Conservation (phyloP, 2,329 filamentous ascomycete genomes). For the Aspergillus melleus region DNA sequence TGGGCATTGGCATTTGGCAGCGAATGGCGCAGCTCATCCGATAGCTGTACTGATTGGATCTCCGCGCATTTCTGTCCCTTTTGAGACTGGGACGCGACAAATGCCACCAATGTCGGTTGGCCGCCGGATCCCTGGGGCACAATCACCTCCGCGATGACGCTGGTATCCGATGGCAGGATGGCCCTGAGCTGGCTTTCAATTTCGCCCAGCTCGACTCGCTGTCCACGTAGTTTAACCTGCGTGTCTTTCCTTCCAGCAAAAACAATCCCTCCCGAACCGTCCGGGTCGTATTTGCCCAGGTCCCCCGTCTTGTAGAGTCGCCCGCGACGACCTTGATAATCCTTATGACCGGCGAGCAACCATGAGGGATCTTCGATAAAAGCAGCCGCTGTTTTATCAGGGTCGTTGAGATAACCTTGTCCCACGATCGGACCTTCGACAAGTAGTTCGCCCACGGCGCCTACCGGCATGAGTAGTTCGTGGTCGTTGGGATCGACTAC, state of each 20-base stretch:
- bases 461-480: constrained; percentile 41
- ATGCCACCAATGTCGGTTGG: constrained; percentile 33
- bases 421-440: constrained; percentile 51
- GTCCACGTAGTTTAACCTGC: constrained; percentile 45
- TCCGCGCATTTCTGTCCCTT: constrained; percentile 20
- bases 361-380: constrained; percentile 42
- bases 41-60: constrained; percentile 13
- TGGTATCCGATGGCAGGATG: constrained; percentile 30
- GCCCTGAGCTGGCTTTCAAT: constrained; percentile 39
- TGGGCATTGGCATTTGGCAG: constrained; percentile 25
- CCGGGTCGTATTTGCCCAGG: constrained; percentile 38
- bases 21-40: constrained; percentile 16
- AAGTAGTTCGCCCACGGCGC: constrained; percentile 49
- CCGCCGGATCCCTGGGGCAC: constrained; percentile 26
- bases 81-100: constrained; percentile 27
- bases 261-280: constrained; percentile 38
- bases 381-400: constrained; percentile 33
- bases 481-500: constrained; percentile 42
- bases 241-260: constrained; percentile 43
- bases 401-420: constrained; percentile 47
- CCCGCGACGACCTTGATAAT: constrained; percentile 27
- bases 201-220: constrained; percentile 46
- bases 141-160: constrained; percentile 53
- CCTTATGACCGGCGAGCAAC: constrained; percentile 30
- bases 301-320: constrained; percentile 45